phyloP scores from a whole-genome alignment of 345 rosid genomes.

The Adansonia digitata region DNA sequence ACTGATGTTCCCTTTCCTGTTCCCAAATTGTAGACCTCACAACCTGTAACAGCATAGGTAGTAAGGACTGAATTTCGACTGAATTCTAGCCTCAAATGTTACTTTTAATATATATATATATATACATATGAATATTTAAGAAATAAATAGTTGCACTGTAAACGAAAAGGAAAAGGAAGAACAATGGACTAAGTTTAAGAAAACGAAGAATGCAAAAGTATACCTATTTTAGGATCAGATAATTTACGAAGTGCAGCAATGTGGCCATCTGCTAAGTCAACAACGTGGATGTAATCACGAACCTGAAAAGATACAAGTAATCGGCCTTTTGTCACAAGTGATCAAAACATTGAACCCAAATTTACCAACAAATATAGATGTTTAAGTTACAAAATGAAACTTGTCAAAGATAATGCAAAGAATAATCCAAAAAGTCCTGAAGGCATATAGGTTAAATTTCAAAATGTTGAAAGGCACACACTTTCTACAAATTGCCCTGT shows the following conservation, averaged over 20 bases:
- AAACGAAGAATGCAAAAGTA: slow-evolving; percentile 1
- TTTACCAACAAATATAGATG: neutral
- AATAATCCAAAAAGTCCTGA: neutral
- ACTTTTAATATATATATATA: too few relatives aligned
- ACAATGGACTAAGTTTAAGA: neutral
- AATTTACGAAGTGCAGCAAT: slow-evolving; percentile 81
- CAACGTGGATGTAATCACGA: slow-evolving; percentile 92
- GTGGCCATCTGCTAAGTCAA: slow-evolving; percentile 95
- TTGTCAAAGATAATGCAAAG: neutral
- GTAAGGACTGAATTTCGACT: neutral
- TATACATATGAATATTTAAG: neutral
- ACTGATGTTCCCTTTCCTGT: slow-evolving; percentile 98
- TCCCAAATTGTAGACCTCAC: slow-evolving; percentile 93
- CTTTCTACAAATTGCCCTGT: neutral
- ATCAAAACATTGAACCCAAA: neutral
- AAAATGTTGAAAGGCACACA: neutral
- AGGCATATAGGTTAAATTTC: neutral
- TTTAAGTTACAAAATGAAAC: neutral
- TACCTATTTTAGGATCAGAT: slow-evolving; percentile 61
- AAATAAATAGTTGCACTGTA: neutral
- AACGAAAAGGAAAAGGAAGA: neutral
- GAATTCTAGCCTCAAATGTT: neutral
- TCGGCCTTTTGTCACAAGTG: neutral
- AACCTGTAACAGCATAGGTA: slow-evolving; percentile 37
- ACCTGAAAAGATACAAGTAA: slow-evolving; percentile 42